phyloP scores from a whole-genome alignment of 768 basidiomycete species.

The Agaricus sinodeliciosus region DNA sequence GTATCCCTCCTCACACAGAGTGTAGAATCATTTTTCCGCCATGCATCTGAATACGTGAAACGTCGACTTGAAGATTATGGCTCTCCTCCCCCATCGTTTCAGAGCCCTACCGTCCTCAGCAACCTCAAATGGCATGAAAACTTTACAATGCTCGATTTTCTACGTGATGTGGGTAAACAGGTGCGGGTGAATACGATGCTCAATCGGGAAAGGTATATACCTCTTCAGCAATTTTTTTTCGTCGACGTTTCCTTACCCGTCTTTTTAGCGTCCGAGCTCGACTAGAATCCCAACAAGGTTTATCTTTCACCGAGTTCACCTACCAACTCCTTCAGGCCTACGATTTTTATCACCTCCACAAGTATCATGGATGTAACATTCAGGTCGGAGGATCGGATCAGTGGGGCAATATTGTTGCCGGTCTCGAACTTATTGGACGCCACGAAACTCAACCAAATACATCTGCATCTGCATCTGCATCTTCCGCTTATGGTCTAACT shows the following conservation, averaged over 20 bases:
- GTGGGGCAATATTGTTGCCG: slow-evolving; percentile 96
- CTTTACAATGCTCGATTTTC: slow-evolving; percentile 74
- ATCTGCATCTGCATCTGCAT: slow-evolving; percentile 16
- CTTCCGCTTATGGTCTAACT: slow-evolving; percentile 64
- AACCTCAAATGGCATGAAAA: slow-evolving; percentile 73
- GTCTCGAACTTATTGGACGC: slow-evolving; percentile 83
- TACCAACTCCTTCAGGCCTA: slow-evolving; percentile 97
- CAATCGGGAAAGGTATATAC: slow-evolving; percentile 73
- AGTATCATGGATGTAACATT: slow-evolving; percentile 61
- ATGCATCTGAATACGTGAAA: slow-evolving; percentile 56
- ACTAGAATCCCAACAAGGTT: slow-evolving; percentile 71
- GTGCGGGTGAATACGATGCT: slow-evolving; percentile 88
- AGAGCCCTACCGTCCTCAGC: slow-evolving; percentile 24
- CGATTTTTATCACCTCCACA: slow-evolving; percentile 80
- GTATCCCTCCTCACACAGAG: slow-evolving; percentile 54
- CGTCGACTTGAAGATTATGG: slow-evolving; percentile 19
- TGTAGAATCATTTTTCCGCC: slow-evolving; percentile 66
- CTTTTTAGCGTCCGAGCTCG: slow-evolving; percentile 70
- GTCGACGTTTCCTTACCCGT: neutral
- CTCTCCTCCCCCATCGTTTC: neutral
- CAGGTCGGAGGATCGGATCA: slow-evolving; percentile 98
- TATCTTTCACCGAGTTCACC: slow-evolving; percentile 98
- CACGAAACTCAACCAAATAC: slow-evolving; percentile 2
- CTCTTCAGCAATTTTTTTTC: neutral
- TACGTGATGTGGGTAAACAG: slow-evolving; percentile 73